A percentile compares a stretch with the other conserved stretches of the same genome.
Evolutionary conservation across 768 basidiomycete genomes (phyloP).

Genomic region (Vararia minispora): DNA sequence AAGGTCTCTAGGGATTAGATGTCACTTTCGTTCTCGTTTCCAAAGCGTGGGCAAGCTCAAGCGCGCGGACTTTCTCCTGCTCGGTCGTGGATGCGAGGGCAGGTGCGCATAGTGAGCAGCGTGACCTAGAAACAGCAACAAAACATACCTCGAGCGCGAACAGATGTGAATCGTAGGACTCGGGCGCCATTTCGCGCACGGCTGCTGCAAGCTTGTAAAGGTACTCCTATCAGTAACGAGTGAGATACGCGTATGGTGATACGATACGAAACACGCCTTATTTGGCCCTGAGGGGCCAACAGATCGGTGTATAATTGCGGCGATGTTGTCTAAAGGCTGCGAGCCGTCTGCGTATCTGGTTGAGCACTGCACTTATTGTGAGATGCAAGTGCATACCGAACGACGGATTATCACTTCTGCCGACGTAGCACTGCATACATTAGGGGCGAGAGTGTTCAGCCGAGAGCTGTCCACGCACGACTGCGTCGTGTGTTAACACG

Average conservation of each 20-base stretch:
- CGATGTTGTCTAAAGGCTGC: conserved; percentile 61
- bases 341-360: conserved; percentile 51
- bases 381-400: conserved; percentile 45
- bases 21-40: too few species aligned
- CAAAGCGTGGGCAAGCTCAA: too few species aligned
- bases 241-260: too few species aligned
- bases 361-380: too few species aligned
- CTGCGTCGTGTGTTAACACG: conserved; percentile 44
- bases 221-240: conserved; percentile 90
- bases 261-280: conserved; percentile 42
- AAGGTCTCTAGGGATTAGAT: too few species aligned
- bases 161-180: conserved; percentile 67
- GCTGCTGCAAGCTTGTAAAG: conserved; percentile 67
- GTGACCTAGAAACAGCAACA: too few species aligned
- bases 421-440: conserved; percentile 68
- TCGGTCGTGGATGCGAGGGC: too few species aligned
- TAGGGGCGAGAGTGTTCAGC: conserved; percentile 7
- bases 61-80: too few species aligned
- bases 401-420: conserved; percentile 76
- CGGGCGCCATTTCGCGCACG: conserved; percentile 61
- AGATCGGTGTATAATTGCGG: conserved; percentile 58
- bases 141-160: conserved; percentile 64
- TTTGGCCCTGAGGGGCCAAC: conserved; percentile 86
- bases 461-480: conserved; percentile 11
- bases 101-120: too few species aligned